phyloP scores from a whole-genome alignment of 371 early-diverging fungal genomes.

The Chytridiales sp. region DNA sequence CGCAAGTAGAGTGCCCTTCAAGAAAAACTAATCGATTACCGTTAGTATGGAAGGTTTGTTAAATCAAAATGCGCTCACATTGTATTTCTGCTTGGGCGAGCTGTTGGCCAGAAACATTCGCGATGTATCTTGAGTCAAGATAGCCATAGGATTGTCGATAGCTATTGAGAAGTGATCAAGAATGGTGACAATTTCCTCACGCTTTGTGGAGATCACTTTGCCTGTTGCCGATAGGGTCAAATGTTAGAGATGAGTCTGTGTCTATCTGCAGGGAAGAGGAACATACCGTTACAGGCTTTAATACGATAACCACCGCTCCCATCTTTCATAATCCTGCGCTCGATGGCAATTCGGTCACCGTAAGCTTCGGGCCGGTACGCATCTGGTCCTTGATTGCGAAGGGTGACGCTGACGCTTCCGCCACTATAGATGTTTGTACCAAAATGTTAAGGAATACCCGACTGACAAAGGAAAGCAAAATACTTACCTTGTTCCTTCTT shows the following conservation, averaged over 20 bases:
- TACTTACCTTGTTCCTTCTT: slow-evolving; percentile 73
- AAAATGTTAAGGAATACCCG: background rate
- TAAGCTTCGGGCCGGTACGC: slow-evolving; percentile 78
- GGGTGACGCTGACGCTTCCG: slow-evolving; percentile 64
- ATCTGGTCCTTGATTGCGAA: slow-evolving; percentile 82
- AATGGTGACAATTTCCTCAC: slow-evolving; percentile 79
- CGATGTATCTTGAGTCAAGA: slow-evolving; percentile 92
- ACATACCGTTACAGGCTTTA: slow-evolving; percentile 58
- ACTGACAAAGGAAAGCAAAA: background rate
- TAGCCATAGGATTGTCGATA: slow-evolving; percentile 89
- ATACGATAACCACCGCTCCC: slow-evolving; percentile 74
- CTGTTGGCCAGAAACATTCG: slow-evolving; percentile 83
- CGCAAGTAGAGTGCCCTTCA: slow-evolving; percentile 81
- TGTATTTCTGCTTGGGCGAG: slow-evolving; percentile 81
- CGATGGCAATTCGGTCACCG: slow-evolving; percentile 78
- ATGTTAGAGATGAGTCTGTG: background rate
- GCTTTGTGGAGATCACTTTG: slow-evolving; percentile 60
- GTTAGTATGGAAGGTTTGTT: background rate
- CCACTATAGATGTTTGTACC: slow-evolving; percentile 36
- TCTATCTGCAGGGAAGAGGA: background rate
- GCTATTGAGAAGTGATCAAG: slow-evolving; percentile 87
- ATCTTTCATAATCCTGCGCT: slow-evolving; percentile 75
- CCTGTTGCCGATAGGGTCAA: slow-evolving; percentile 2
- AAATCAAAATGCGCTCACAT: slow-evolving; percentile 36
- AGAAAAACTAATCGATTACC: slow-evolving; percentile 65